phyloP scores from a whole-genome alignment of 2,329 filamentous ascomycete species.

The Ustulina deusta region DNA sequence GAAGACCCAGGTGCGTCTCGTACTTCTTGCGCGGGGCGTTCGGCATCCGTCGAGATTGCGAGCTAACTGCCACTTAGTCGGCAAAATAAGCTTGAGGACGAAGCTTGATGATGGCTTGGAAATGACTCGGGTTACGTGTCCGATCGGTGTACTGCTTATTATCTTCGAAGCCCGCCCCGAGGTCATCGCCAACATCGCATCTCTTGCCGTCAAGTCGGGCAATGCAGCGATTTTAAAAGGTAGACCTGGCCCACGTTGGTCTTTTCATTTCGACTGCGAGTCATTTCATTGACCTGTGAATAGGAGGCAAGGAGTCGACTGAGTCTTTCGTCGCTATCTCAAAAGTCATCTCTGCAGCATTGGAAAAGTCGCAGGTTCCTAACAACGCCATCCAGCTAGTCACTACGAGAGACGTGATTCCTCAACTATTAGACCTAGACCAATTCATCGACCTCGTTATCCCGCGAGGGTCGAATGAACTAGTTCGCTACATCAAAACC shows the following conservation, averaged over 20 bases:
- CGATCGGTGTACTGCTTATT: slow-evolving; percentile 96
- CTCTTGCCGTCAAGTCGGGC: slow-evolving; percentile 94
- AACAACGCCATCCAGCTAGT: slow-evolving; percentile 92
- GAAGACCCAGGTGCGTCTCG: slow-evolving; percentile 80
- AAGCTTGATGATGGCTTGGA: slow-evolving; percentile 86
- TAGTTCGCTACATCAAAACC: slow-evolving; percentile 89
- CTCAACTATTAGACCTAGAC: slow-evolving; percentile 87
- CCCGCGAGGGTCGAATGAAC: slow-evolving; percentile 88
- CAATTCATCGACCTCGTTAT: slow-evolving; percentile 94
- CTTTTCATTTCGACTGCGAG: neutral
- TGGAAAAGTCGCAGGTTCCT: slow-evolving; percentile 79
- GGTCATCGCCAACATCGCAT: slow-evolving; percentile 98
- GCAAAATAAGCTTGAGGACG: slow-evolving; percentile 84
- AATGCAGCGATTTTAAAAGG: slow-evolving; percentile 97
- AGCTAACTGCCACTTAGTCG: slow-evolving; percentile 67
- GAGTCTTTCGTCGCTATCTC: slow-evolving; percentile 96
- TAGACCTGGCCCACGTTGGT: slow-evolving; percentile 41
- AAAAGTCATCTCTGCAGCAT: slow-evolving; percentile 81
- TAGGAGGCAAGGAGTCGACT: slow-evolving; percentile 92
- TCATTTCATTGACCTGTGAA: slow-evolving; percentile 12
- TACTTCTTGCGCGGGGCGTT: neutral
- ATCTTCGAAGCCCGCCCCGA: slow-evolving; percentile 98
- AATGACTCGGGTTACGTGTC: slow-evolving; percentile 89
- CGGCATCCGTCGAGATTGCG: slow-evolving; percentile 17
- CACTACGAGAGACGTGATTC: slow-evolving; percentile 89